Percentiles rank a stretch among this genome's conserved stretches.
Conservation (phyloP, 805 yeast genomes). For the Kluyveromyces siamensis region DNA sequence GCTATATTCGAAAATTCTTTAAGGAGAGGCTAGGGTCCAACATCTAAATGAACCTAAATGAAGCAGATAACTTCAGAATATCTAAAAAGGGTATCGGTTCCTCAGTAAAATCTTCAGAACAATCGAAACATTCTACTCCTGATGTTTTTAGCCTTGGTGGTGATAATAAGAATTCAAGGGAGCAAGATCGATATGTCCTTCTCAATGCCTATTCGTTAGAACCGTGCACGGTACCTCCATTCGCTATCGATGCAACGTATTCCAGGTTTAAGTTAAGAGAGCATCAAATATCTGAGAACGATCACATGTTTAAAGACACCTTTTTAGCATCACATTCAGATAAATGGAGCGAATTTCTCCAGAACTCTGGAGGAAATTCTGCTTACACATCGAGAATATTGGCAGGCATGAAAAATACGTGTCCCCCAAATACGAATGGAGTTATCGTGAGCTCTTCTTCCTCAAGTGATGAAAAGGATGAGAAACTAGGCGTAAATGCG, state of each 20-base stretch:
- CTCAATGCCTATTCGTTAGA: slow-evolving; percentile 29
- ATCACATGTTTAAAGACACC: slow-evolving; percentile 21
- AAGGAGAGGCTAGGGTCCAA: too few species aligned
- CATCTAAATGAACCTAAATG: too few species aligned
- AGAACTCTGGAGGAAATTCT: slow-evolving; percentile 25
- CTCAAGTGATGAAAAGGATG: background rate
- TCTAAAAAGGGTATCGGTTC: background rate
- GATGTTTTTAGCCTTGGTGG: background rate
- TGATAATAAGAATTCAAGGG: background rate
- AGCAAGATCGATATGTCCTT: background rate
- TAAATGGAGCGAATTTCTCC: slow-evolving; percentile 45
- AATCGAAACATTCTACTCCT: background rate
- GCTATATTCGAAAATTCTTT: too few species aligned
- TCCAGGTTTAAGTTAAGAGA: slow-evolving; percentile 8
- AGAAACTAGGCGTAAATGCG: background rate
- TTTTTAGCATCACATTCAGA: slow-evolving; percentile 32
- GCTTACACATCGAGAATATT: slow-evolving; percentile 12
- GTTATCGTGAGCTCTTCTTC: background rate
- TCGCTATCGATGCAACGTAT: slow-evolving; percentile 39
- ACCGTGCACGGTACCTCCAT: slow-evolving; percentile 50
- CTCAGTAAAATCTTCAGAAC: background rate
- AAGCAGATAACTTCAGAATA: background rate
- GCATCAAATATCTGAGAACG: slow-evolving; percentile 17
- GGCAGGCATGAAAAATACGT: background rate
- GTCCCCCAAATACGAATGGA: background rate